Evolutionary conservation across 2,329 filamentous ascomycete species (phyloP).

Genomic region (Annulohypoxylon truncatum): DNA sequence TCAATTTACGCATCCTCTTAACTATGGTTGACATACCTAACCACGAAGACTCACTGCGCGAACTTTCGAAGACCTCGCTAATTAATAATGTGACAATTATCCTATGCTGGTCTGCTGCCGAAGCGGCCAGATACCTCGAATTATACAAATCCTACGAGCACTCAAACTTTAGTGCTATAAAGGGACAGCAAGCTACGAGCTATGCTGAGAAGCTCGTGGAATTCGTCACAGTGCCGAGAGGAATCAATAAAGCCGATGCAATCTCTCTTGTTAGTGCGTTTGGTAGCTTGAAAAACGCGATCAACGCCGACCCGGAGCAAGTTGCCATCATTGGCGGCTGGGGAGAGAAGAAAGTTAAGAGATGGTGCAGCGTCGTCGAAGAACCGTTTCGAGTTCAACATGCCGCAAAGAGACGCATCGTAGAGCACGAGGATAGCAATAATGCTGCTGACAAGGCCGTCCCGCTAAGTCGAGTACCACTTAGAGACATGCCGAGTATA

Average conservation of each 20-base stretch:
- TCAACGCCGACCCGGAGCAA: conserved; percentile 90
- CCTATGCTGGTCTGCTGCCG: conserved; percentile 92
- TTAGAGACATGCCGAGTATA: conserved; percentile 54
- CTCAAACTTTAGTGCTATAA: conserved; percentile 82
- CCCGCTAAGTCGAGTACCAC: conserved; percentile 55
- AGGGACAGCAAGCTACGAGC: conserved; percentile 82
- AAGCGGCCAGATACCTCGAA: conserved; percentile 93
- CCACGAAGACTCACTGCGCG: conserved; percentile 88
- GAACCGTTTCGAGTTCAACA: conserved; percentile 86
- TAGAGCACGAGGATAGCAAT: conserved; percentile 43
- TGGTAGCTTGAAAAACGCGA: conserved; percentile 84
- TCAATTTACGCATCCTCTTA: conserved; percentile 85
- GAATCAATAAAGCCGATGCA: conserved; percentile 94
- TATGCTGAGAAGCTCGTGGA: conserved; percentile 91
- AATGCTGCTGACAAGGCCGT: conserved; percentile 53
- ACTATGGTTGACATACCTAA: conserved; percentile 96
- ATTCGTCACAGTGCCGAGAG: conserved; percentile 89
- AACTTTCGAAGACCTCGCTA: conserved; percentile 90
- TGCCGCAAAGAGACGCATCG: conserved; percentile 64
- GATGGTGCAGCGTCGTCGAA: conserved; percentile 83
- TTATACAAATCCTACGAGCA: conserved; percentile 96
- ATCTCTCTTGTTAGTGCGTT: conserved; percentile 91
- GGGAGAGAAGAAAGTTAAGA: conserved; percentile 94
- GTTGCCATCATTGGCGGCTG: conserved; percentile 87
- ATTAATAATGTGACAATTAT: conserved; percentile 94